Evolutionary conservation across 2,329 filamentous ascomycete species (phyloP), one percentile per base, ranked within the genome.

Genomic region (Colletotrichum agaves): DNA sequence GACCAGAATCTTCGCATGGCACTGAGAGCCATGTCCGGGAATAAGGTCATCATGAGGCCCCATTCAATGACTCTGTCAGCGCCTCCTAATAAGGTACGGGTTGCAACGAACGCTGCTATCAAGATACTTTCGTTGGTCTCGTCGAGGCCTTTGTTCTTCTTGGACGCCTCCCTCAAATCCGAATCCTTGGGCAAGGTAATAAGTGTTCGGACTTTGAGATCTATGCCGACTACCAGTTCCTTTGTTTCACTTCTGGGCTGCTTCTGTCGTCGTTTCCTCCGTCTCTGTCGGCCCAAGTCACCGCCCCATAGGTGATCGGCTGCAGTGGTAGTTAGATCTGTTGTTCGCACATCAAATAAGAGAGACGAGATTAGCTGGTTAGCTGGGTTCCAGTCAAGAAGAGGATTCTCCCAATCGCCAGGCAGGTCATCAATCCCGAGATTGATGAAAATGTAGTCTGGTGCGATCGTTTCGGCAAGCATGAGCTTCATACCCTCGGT

Each of bases 31-130:
- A 83, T 80, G 13, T 82, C 79, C 1, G 87, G 88, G 72, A 88
- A 90, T 13, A 88, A 75, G 21, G 81, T 81, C 71, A 85, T 75
- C 65, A 90, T 78, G 44, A 90, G 72, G 10, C 88, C 88, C 84
- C 88, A 90, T 71, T 91, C 89, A 21, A 89, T 80, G 2, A 82
- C 79, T 71, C 85, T 83, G 69, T 88, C 85, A 11, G 88, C 80
- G 6, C 89, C 89, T 10, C 89, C 89, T 6, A 89, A 78, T 8
- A 91, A 77, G 7, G 85, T 85, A 17, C 85, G 83, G 41, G 90
- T 80, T 13, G 86, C 84, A 57, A 90, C 79, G 64, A 90, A 87
- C 3, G 87, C 85, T 17, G 87, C 84, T 58, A 90, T 78, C 31
- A 89, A 78, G 21, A 72, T 56, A 33, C 61, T 43, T 41, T 69